phyloP scores from a whole-genome alignment of 2,329 filamentous ascomycete genomes.

The Talaromyces sp. region DNA sequence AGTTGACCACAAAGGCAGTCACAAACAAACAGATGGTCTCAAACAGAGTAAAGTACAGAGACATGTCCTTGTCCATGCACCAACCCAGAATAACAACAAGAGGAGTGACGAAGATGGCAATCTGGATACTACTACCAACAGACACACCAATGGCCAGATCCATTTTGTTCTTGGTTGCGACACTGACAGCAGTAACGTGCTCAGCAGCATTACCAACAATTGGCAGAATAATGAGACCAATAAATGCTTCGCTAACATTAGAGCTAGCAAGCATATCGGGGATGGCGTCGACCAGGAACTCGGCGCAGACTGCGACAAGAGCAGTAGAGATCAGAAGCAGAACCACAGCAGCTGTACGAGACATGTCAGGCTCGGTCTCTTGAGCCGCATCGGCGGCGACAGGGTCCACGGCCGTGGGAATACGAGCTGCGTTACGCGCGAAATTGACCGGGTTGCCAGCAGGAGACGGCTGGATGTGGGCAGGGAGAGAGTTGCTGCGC shows the following conservation, averaged over 20 bases:
- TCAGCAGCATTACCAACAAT: slow-evolving; percentile 85
- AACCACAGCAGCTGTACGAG: slow-evolving; percentile 59
- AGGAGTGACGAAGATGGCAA: slow-evolving; percentile 75
- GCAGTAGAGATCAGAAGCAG: slow-evolving; percentile 58
- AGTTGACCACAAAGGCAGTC: slow-evolving; percentile 81
- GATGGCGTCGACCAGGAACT: slow-evolving; percentile 76
- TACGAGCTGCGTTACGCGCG: slow-evolving; percentile 36
- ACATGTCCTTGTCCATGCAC: slow-evolving; percentile 74
- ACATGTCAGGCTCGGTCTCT: slow-evolving; percentile 47
- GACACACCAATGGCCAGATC: slow-evolving; percentile 80
- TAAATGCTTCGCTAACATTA: slow-evolving; percentile 70
- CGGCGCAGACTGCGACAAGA: slow-evolving; percentile 64
- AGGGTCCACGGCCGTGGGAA: slow-evolving; percentile 19
- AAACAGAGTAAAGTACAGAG: slow-evolving; percentile 63
- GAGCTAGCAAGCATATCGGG: slow-evolving; percentile 65
- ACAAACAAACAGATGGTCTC: slow-evolving; percentile 76
- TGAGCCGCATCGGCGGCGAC: slow-evolving; percentile 12
- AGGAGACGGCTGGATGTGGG: slow-evolving; percentile 26
- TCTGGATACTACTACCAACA: slow-evolving; percentile 79
- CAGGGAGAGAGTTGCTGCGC: slow-evolving; percentile 38
- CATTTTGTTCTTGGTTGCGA: slow-evolving; percentile 84
- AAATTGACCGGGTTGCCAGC: slow-evolving; percentile 40
- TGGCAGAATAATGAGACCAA: slow-evolving; percentile 77
- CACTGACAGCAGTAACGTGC: slow-evolving; percentile 78
- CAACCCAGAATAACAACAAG: slow-evolving; percentile 75